Conservation (phyloP, 140 eudicot genomes). For the Erigeron philadelphicus region DNA sequence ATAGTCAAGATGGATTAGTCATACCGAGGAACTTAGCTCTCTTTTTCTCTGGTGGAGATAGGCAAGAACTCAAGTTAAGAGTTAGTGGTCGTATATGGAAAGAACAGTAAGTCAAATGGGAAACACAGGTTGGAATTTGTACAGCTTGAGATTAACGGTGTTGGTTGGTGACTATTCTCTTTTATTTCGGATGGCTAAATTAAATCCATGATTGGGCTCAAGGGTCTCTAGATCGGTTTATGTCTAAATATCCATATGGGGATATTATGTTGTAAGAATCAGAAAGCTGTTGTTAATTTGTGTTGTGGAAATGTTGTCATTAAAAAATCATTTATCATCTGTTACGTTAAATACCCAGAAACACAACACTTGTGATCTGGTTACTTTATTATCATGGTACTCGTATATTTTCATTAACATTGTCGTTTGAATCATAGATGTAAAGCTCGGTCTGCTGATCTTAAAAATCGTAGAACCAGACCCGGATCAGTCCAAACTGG, state of each 20-base stretch:
- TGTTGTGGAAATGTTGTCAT: background rate
- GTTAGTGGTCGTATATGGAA: slow-evolving; percentile 71
- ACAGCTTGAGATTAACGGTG: slow-evolving; percentile 20
- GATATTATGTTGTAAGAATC: slow-evolving; percentile 9
- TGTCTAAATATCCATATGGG: slow-evolving; percentile 13
- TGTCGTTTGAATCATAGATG: background rate
- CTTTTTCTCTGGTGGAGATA: slow-evolving; percentile 62
- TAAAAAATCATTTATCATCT: background rate
- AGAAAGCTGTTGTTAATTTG: slow-evolving; percentile 4
- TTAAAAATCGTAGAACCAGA: too few relatives aligned
- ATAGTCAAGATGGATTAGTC: slow-evolving; percentile 66
- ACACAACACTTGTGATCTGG: background rate
- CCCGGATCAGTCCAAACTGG: too few relatives aligned
- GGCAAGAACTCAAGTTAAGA: slow-evolving; percentile 68
- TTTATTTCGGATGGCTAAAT: background rate
- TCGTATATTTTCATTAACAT: background rate
- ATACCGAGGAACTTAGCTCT: slow-evolving; percentile 62
- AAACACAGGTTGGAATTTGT: slow-evolving; percentile 11
- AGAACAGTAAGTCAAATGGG: slow-evolving; percentile 31
- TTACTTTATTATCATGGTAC: background rate
- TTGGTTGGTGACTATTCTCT: background rate
- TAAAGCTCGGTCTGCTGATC: too few relatives aligned
- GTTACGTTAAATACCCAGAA: background rate
- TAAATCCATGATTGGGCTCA: slow-evolving; percentile 1
- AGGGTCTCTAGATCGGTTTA: slow-evolving; percentile 7